These are phyloP conservation scores for Trametes punicea DNA, from an alignment of 768 basidiomycete genomes.

Conservation along the genomic window DNA sequence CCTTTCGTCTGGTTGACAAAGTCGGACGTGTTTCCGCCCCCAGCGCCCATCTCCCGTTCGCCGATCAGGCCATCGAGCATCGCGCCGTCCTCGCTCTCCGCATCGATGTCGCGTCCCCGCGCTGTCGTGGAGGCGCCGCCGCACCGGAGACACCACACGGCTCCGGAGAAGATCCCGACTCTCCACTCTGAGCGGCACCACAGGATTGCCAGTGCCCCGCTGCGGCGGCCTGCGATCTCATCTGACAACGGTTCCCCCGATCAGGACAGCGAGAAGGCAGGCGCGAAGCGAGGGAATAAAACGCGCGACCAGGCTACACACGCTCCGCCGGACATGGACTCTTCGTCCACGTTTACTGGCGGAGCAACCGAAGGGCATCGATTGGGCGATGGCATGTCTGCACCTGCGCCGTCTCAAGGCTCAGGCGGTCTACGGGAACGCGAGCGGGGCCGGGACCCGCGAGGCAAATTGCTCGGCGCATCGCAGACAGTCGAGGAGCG, in stretches of 20 bases:
- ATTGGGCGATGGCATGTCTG: constrained; percentile 4
- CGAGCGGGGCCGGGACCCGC: constrained; percentile 10
- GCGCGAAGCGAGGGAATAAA: not conserved
- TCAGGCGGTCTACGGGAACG: not conserved
- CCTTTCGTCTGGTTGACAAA: constrained; percentile 21
- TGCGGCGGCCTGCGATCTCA: constrained; percentile 1
- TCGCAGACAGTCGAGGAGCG: constrained; percentile 6
- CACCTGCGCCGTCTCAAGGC: too few relatives aligned
- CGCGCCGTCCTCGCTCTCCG: not conserved
- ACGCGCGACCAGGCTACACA: too few relatives aligned
- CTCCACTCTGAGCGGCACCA: not conserved
- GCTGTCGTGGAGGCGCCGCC: not conserved
- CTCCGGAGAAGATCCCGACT: not conserved
- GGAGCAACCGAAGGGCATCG: not conserved
- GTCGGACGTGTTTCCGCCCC: constrained; percentile 12
- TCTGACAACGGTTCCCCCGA: not conserved
- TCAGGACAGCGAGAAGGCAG: not conserved
- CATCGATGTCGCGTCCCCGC: not conserved
- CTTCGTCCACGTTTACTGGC: not conserved
- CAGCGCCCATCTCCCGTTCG: constrained; percentile 12
- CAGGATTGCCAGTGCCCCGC: constrained; percentile 7
- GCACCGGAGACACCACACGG: constrained; percentile 1
- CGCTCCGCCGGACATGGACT: not conserved
- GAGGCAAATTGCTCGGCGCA: constrained; percentile 13
- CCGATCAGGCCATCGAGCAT: not conserved